Percentiles rank a stretch among this genome's conserved stretches.
These are phyloP conservation scores for Solanum piurae DNA, from an alignment of 257 asterid genomes.

Conservation along the genomic window DNA sequence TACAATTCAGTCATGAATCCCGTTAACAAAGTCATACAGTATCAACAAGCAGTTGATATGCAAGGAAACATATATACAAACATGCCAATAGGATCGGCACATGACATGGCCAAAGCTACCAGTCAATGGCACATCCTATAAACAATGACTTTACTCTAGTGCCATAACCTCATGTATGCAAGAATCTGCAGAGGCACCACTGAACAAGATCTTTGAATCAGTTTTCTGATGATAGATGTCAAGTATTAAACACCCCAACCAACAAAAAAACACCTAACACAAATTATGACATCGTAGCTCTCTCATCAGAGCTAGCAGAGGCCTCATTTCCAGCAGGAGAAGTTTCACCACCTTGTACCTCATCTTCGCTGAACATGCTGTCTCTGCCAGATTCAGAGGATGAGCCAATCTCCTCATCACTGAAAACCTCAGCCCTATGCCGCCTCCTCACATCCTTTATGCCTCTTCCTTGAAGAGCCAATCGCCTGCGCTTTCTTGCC, in stretches of 20 bases:
- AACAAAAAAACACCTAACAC: background rate
- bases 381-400: constrained; percentile 55
- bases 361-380: constrained; percentile 61
- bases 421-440: constrained; percentile 50
- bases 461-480: constrained; percentile 61
- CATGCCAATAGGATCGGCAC: background rate
- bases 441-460: constrained; percentile 42
- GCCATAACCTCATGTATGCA: background rate
- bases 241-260: background rate
- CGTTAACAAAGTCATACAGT: background rate
- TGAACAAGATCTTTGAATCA: background rate
- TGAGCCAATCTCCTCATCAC: constrained; percentile 69
- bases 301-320: constrained; percentile 60
- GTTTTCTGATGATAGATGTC: background rate
- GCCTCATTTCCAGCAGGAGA: constrained; percentile 47
- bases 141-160: background rate
- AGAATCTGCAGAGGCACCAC: background rate
- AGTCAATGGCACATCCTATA: background rate
- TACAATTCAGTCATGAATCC: background rate
- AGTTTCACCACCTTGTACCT: constrained; percentile 39
- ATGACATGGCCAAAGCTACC: background rate
- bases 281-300: background rate
- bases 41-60: background rate
- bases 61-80: background rate
- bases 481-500: constrained; percentile 68